Conservation (phyloP, 208 protist species). For the Acanthamoeba triangularis region DNA sequence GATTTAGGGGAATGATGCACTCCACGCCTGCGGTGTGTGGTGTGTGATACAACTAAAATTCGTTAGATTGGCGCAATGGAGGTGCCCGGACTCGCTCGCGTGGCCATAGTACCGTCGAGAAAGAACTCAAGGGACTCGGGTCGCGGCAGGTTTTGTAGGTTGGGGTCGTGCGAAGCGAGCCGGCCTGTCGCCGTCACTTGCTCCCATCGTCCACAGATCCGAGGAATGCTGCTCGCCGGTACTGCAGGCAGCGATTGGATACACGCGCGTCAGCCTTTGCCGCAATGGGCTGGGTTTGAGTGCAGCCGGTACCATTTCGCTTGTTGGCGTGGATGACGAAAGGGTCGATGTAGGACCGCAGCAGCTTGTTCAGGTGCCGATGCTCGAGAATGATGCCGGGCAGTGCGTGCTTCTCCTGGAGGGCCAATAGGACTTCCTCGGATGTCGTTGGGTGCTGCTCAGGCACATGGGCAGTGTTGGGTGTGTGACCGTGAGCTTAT, state of each 20-base stretch:
- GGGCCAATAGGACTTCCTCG: constrained; percentile 20
- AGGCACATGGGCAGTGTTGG: neutral
- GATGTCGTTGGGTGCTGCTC: constrained; percentile 45
- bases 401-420: constrained; percentile 35
- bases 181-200: constrained; percentile 66
- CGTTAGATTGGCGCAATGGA: neutral
- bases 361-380: constrained; percentile 60
- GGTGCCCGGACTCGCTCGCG: neutral
- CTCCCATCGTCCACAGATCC: neutral
- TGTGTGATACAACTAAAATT: neutral
- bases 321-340: constrained; percentile 51
- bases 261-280: neutral
- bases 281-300: neutral
- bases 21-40: neutral
- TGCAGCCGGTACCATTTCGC: neutral
- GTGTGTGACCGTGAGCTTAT: neutral
- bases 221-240: neutral
- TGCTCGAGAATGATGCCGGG: constrained; percentile 75
- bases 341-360: constrained; percentile 39
- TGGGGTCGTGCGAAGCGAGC: constrained; percentile 65
- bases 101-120: neutral
- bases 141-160: constrained; percentile 68
- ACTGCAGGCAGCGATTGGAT: neutral
- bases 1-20: constrained; percentile 3
- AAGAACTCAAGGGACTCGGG: constrained; percentile 56